phyloP scores from a whole-genome alignment of 768 basidiomycete species.

The Coprinopsis sp. region DNA sequence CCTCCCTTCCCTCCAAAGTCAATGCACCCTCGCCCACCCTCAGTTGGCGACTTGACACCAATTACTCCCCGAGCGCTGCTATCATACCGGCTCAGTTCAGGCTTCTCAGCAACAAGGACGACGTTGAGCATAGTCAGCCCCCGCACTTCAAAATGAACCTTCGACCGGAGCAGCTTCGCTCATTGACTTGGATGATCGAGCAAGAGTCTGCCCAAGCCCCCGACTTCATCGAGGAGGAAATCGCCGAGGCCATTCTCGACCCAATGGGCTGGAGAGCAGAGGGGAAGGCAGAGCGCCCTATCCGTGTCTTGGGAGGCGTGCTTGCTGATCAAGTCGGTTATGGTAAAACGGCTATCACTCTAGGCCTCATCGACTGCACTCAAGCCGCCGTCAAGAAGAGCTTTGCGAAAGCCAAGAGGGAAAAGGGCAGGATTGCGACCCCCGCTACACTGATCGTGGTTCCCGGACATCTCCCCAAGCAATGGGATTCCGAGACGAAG shows the following conservation, averaged over 20 bases:
- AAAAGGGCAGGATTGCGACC: conserved; percentile 65
- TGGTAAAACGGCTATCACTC: conserved; percentile 93
- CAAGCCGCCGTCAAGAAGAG: conserved; percentile 52
- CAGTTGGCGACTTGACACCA: conserved; percentile 81
- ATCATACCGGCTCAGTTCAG: conserved; percentile 58
- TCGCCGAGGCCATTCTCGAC: conserved; percentile 82
- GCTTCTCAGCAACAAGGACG: conserved; percentile 71
- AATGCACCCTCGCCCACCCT: conserved; percentile 46
- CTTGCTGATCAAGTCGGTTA: conserved; percentile 96
- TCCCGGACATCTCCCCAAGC: conserved; percentile 83
- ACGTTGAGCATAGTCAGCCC: conserved; percentile 69
- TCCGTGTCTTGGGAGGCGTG: conserved; percentile 80
- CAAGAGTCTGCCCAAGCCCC: conserved; percentile 62
- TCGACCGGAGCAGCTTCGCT: conserved; percentile 83
- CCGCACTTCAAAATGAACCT: conserved; percentile 72
- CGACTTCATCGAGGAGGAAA: conserved; percentile 90
- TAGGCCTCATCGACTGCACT: conserved; percentile 81
- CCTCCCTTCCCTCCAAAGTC: conserved; percentile 63
- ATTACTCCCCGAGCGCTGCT: conserved; percentile 64
- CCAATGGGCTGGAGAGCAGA: conserved; percentile 94
- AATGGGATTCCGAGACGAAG: conserved; percentile 83
- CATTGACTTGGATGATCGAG: conserved; percentile 86
- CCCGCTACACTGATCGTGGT: conserved; percentile 83
- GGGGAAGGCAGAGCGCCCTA: conserved; percentile 75
- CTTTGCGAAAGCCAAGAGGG: conserved; percentile 43